A percentile compares a stretch with the other conserved stretches of the same genome.
Conservation (phyloP, 2,329 filamentous ascomycete species). For the Paraphoma chrysanthemicola region DNA sequence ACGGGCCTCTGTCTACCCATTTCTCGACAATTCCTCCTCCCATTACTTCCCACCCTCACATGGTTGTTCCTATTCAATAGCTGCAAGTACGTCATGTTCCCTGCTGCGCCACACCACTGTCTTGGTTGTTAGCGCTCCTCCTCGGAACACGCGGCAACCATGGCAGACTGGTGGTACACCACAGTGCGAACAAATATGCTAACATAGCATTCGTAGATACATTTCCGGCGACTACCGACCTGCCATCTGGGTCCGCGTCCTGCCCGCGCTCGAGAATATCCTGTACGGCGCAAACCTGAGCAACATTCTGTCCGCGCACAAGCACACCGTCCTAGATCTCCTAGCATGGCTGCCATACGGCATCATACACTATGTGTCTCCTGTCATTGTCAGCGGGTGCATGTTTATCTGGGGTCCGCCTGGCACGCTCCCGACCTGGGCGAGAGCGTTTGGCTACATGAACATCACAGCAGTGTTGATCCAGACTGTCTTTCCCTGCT, state of each 20-base stretch:
- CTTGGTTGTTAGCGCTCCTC: slow-evolving; percentile 4
- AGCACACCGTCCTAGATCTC: slow-evolving; percentile 81
- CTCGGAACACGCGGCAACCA: slow-evolving; percentile 7
- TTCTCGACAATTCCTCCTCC: slow-evolving; percentile 89
- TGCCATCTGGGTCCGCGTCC: slow-evolving; percentile 92
- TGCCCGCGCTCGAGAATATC: slow-evolving; percentile 94
- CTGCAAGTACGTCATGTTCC: slow-evolving; percentile 74
- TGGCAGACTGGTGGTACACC: neutral
- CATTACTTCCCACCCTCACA: slow-evolving; percentile 81
- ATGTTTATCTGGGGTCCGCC: slow-evolving; percentile 92
- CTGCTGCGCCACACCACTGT: slow-evolving; percentile 2
- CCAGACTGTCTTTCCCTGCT: slow-evolving; percentile 90
- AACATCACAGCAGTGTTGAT: slow-evolving; percentile 86
- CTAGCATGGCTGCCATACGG: slow-evolving; percentile 95
- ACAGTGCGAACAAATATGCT: slow-evolving; percentile 18
- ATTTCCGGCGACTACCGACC: slow-evolving; percentile 88
- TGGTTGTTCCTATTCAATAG: slow-evolving; percentile 93
- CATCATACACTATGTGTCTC: slow-evolving; percentile 86
- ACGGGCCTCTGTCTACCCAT: slow-evolving; percentile 79
- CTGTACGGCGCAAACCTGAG: slow-evolving; percentile 94
- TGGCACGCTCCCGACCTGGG: slow-evolving; percentile 83
- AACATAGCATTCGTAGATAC: slow-evolving; percentile 65
- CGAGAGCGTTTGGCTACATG: slow-evolving; percentile 89
- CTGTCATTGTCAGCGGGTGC: slow-evolving; percentile 76
- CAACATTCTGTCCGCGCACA: slow-evolving; percentile 92